Percentiles rank a stretch among this genome's conserved stretches.
phyloP scores from a whole-genome alignment of 2,329 filamentous ascomycete genomes.

The Sclerotinia subarctica region DNA sequence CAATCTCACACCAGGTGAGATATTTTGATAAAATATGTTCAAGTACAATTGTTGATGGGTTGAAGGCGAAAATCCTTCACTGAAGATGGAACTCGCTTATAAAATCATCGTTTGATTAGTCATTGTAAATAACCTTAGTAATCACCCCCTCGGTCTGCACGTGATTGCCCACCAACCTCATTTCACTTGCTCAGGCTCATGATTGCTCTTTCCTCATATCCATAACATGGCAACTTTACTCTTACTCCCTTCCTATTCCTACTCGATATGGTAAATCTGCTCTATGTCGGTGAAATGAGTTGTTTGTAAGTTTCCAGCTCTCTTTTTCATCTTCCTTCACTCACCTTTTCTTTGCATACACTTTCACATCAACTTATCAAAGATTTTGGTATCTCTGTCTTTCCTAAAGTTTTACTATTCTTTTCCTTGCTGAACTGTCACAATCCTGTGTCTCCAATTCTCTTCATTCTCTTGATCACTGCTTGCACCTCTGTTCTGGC shows the following conservation, averaged over 20 bases:
- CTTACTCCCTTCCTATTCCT: neutral
- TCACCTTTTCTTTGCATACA: conserved; percentile 9
- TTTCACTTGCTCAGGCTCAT: neutral
- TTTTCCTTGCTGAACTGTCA: neutral
- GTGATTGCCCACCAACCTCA: neutral
- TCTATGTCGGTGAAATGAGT: neutral
- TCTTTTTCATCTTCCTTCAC: neutral
- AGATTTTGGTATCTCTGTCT: conserved; percentile 8
- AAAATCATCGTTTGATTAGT: neutral
- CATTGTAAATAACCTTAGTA: neutral
- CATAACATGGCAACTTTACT: neutral
- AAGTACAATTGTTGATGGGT: neutral
- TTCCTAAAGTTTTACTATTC: neutral
- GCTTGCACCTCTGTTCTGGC: neutral
- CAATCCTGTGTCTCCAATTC: neutral
- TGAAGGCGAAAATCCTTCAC: conserved; percentile 12
- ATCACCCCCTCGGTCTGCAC: neutral
- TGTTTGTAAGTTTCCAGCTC: neutral
- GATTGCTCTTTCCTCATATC: neutral
- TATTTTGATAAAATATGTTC: neutral
- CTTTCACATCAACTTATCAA: conserved; percentile 5
- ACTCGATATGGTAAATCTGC: neutral
- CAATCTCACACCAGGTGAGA: neutral
- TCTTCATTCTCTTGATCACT: neutral
- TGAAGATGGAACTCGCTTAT: neutral